phyloP scores from a whole-genome alignment of 139 green algal genomes.

The Spirogloea muscicola region DNA sequence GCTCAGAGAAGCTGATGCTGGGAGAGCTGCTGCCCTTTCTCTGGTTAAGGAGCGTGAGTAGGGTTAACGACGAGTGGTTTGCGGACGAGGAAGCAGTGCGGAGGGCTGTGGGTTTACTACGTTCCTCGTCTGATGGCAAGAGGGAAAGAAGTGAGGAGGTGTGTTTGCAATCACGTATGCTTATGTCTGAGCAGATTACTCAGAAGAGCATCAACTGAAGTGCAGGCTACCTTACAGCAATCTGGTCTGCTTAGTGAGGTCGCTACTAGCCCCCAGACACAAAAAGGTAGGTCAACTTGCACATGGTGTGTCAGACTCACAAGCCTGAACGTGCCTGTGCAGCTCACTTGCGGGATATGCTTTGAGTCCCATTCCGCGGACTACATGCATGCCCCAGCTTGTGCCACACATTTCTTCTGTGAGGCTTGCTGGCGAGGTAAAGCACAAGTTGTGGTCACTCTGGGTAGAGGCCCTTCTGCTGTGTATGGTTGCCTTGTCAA shows the following conservation, averaged over 20 bases:
- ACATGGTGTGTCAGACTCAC: no score
- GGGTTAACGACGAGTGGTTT: slow-evolving; percentile 88
- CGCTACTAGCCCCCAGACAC: no score
- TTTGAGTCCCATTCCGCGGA: slow-evolving; percentile 68
- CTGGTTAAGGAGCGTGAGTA: slow-evolving; percentile 54
- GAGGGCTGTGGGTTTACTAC: slow-evolving; percentile 65
- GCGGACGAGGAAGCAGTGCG: slow-evolving; percentile 67
- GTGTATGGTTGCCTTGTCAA: no score
- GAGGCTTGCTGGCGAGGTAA: slow-evolving; percentile 63
- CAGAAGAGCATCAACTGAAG: no score
- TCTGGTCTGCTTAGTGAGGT: no score
- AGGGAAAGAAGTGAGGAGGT: background rate
- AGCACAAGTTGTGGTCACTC: no score
- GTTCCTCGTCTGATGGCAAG: slow-evolving; percentile 25
- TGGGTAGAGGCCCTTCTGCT: no score
- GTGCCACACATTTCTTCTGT: slow-evolving; percentile 75
- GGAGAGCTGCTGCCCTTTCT: background rate
- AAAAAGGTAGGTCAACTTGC: no score
- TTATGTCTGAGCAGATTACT: background rate
- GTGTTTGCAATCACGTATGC: background rate
- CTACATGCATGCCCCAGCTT: slow-evolving; percentile 20
- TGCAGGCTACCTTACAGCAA: no score
- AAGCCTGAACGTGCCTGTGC: no score
- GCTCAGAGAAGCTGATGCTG: no score
- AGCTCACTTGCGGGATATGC: slow-evolving; percentile 81